Percentiles rank a stretch among this genome's conserved stretches.
Evolutionary conservation across 1,284 basidiomycete species (phyloP).

Genomic region (Ganoderma meredithae): DNA sequence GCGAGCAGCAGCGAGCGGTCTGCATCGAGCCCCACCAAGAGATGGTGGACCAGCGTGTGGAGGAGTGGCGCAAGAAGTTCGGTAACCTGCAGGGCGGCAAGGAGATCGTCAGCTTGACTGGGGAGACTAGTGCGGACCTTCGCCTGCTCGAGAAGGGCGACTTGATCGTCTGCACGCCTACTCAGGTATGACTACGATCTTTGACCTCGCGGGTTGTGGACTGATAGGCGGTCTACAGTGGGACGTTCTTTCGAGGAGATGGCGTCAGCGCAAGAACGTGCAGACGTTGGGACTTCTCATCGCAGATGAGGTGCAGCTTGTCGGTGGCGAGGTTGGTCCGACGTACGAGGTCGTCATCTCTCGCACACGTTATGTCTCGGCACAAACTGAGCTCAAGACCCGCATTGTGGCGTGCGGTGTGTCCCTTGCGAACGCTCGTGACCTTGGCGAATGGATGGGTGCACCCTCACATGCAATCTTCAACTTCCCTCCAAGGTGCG

Average conservation of each 20-base stretch:
- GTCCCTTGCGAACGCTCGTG: slow-evolving; percentile 95
- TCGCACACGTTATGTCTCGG: slow-evolving; percentile 92
- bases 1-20: slow-evolving; percentile 85
- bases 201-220: slow-evolving; percentile 11
- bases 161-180: slow-evolving; percentile 92
- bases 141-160: slow-evolving; percentile 92
- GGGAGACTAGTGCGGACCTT: slow-evolving; percentile 94
- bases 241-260: slow-evolving; percentile 96
- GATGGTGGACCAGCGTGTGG: slow-evolving; percentile 92
- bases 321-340: slow-evolving; percentile 92
- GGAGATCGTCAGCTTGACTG: slow-evolving; percentile 91
- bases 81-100: slow-evolving; percentile 85
- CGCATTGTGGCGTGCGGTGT: slow-evolving; percentile 95
- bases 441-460: slow-evolving; percentile 98
- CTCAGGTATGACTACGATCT: slow-evolving; percentile 57
- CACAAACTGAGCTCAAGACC: slow-evolving; percentile 92
- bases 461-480: slow-evolving; percentile 93
- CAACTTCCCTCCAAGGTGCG: slow-evolving; percentile 93
- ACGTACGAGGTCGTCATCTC: slow-evolving; percentile 97
- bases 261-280: slow-evolving; percentile 97
- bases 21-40: slow-evolving; percentile 98
- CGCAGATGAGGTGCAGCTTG: slow-evolving; percentile 94
- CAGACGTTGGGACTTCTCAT: slow-evolving; percentile 94
- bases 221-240: slow-evolving; percentile 60
- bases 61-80: slow-evolving; percentile 92